phyloP scores from a whole-genome alignment of 83 land plant species.

The Diphasiastrum complanatum region DNA sequence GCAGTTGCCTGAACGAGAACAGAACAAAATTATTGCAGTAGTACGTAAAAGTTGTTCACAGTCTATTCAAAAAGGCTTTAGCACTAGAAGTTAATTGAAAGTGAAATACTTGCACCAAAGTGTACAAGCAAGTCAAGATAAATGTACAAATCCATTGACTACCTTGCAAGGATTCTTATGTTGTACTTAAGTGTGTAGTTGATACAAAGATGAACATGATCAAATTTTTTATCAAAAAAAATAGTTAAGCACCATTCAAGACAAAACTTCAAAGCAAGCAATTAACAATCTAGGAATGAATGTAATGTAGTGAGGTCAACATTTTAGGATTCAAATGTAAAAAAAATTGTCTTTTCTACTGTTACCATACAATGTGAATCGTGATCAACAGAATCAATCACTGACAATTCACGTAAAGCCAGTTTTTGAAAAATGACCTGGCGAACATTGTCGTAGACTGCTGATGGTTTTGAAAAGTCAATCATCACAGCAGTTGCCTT shows the following conservation, averaged over 20 bases:
- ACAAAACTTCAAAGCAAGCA: too few species aligned
- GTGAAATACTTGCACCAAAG: too few species aligned
- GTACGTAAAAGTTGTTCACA: neutral
- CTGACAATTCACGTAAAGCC: neutral
- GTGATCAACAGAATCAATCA: neutral
- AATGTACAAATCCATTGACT: too few species aligned
- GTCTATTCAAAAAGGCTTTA: neutral
- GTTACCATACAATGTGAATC: neutral
- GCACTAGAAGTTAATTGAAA: neutral
- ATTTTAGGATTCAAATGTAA: too few species aligned
- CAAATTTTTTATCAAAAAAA: too few species aligned
- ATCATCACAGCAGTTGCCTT: slow-evolving; percentile 59
- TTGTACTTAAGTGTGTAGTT: too few species aligned
- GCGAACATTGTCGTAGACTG: slow-evolving; percentile 77
- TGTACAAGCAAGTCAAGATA: too few species aligned
- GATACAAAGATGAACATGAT: too few species aligned
- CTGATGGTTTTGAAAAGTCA: slow-evolving; percentile 63
- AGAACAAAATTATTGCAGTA: neutral
- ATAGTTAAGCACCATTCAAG: too few species aligned
- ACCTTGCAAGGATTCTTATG: too few species aligned
- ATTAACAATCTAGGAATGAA: too few species aligned
- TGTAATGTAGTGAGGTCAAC: too few species aligned
- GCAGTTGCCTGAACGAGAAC: slow-evolving; percentile 74
- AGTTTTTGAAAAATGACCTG: slow-evolving; percentile 43
- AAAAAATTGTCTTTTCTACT: neutral